Conservation (phyloP, 768 basidiomycete species). For the Lactifluus pinguis region DNA sequence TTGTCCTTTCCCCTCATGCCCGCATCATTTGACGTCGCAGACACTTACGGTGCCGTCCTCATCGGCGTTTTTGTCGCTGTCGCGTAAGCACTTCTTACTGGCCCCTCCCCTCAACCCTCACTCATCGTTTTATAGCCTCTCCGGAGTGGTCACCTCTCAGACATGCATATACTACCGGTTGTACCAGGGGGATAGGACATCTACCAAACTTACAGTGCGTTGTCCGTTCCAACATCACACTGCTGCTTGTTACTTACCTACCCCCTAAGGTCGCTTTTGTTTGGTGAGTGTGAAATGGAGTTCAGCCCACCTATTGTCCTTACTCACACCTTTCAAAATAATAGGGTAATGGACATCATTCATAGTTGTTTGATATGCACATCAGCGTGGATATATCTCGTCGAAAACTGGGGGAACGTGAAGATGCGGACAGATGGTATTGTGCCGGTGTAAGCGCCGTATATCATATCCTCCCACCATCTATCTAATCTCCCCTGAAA, state of each 20-base stretch:
- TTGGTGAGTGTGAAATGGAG: conserved; percentile 5
- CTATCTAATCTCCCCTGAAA: background rate
- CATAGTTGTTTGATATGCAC: conserved; percentile 14
- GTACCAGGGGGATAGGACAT: background rate
- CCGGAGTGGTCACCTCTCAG: conserved; percentile 13
- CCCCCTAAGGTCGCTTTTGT: conserved; percentile 6
- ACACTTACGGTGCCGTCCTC: conserved; percentile 12
- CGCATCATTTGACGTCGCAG: background rate
- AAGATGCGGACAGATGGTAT: background rate
- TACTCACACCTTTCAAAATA: background rate
- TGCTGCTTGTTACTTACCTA: background rate
- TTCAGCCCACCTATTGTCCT: background rate
- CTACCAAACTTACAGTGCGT: conserved; percentile 12
- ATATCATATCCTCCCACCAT: background rate
- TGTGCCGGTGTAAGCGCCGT: conserved; percentile 9
- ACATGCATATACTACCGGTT: conserved; percentile 13
- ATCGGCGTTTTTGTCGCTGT: conserved; percentile 11
- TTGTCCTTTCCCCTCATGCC: conserved; percentile 11
- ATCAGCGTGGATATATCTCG: conserved; percentile 17
- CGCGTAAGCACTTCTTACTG: background rate
- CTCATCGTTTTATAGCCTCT: conserved; percentile 3
- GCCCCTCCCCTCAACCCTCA: background rate
- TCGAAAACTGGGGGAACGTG: conserved; percentile 16
- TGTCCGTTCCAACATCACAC: background rate
- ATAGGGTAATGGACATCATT: conserved; percentile 11